Evolutionary conservation across 768 basidiomycete genomes (phyloP).

Genomic region (Leccinum subtestaceum): DNA sequence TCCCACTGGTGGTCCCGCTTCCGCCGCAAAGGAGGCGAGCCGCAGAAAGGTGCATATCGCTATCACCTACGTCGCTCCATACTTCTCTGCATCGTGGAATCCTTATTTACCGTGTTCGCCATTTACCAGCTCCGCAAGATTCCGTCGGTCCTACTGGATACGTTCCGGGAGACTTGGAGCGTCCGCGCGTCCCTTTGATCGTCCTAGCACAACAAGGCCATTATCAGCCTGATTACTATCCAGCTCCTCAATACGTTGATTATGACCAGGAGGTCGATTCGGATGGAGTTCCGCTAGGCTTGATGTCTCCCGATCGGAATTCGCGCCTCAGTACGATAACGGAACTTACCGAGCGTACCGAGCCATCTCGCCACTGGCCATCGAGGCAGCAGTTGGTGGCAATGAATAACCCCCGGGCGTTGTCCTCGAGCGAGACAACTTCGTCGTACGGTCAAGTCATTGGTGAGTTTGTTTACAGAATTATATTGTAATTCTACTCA

Average conservation of each 20-base stretch:
- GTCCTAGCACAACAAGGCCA: conserved; percentile 57
- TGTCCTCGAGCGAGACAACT: conserved; percentile 33
- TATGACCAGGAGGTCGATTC: conserved; percentile 24
- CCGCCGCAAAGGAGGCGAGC: conserved; percentile 35
- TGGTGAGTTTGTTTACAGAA: conserved; percentile 38
- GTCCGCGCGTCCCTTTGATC: conserved; percentile 58
- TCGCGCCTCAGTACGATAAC: conserved; percentile 61
- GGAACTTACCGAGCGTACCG: conserved; percentile 65
- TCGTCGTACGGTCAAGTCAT: conserved; percentile 66
- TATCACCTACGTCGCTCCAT: conserved; percentile 29
- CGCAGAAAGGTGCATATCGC: conserved; percentile 60
- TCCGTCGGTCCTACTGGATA: conserved; percentile 22
- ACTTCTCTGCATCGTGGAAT: conserved; percentile 11
- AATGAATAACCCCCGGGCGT: conserved; percentile 41
- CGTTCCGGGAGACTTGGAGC: conserved; percentile 29
- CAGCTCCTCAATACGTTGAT: conserved; percentile 21
- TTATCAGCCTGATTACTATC: conserved; percentile 30
- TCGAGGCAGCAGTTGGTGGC: conserved; percentile 39
- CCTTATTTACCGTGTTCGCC: conserved; percentile 22
- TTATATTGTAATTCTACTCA: conserved; percentile 3
- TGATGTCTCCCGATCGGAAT: conserved; percentile 28
- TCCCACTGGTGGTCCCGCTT: conserved; percentile 35
- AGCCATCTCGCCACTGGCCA: conserved; percentile 49
- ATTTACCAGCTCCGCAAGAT: conserved; percentile 19
- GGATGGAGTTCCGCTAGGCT: conserved; percentile 34